Evolutionary conservation across 371 early-diverging fungal species (phyloP).

Genomic region (Mucor irregularis): DNA sequence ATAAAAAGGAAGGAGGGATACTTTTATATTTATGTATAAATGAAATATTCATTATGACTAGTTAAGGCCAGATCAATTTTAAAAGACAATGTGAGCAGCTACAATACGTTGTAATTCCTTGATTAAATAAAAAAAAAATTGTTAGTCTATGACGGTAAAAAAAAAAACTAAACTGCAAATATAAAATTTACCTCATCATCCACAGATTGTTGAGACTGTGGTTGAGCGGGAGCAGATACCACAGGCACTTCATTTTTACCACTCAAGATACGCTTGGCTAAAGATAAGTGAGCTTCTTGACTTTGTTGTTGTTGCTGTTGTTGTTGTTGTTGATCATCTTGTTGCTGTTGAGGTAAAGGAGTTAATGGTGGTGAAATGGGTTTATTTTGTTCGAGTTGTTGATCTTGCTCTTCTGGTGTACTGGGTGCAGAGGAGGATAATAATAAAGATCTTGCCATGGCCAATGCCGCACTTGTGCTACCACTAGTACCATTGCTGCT

Average conservation of each 20-base stretch:
- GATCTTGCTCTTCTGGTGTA: conserved; percentile 1
- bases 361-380: conserved; percentile 26
- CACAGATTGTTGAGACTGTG: conserved; percentile 22
- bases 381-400: conserved; percentile 8
- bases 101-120: conserved; percentile 51
- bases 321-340: not conserved
- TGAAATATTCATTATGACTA: not conserved
- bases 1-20: too few relatives aligned
- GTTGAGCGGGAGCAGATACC: not conserved
- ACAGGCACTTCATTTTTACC: conserved; percentile 16
- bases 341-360: conserved; percentile 4
- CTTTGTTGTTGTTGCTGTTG: not conserved
- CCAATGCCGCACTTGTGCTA: not conserved
- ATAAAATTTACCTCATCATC: conserved; percentile 38
- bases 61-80: conserved; percentile 11
- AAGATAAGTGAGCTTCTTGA: conserved; percentile 12
- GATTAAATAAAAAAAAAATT: not conserved
- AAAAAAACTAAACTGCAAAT: not conserved
- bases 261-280: conserved; percentile 25
- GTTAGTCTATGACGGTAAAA: not conserved
- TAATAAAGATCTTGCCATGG: conserved; percentile 18
- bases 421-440: conserved; percentile 8
- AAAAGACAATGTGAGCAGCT: conserved; percentile 50
- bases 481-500: not conserved
- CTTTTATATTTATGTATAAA: too few relatives aligned